Percentiles rank a stretch among this genome's conserved stretches.
Conservation (phyloP, 1,139 yeast genomes). For the Kodamaea sp. region DNA sequence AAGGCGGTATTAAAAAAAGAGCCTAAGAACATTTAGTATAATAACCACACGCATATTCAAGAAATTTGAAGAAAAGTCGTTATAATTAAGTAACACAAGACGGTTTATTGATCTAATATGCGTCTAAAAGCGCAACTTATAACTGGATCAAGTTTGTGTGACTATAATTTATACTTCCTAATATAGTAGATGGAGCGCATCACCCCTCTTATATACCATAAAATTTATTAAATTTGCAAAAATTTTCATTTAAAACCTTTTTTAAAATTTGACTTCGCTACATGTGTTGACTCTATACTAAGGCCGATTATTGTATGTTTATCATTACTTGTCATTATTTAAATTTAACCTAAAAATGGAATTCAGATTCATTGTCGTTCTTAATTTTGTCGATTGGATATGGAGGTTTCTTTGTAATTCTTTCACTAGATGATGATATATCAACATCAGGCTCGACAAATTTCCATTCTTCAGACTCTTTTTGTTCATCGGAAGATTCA, state of each 20-base stretch:
- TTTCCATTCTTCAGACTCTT: slow-evolving; percentile 12
- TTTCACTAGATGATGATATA: slow-evolving; percentile 1
- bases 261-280: neutral
- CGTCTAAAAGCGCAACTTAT: no score
- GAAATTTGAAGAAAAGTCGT: no score
- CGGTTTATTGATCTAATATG: no score
- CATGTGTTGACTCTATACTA: neutral
- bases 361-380: slow-evolving; percentile 13
- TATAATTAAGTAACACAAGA: no score
- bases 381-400: slow-evolving; percentile 11
- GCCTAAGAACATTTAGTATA: no score
- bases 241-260: slow-evolving; percentile 1
- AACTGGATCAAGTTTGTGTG: no score
- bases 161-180: no score
- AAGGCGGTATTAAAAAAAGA: no score
- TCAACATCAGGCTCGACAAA: slow-evolving; percentile 14
- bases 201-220: no score
- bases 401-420: slow-evolving; percentile 9
- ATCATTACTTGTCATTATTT: neutral
- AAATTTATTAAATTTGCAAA: neutral
- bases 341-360: slow-evolving; percentile 9
- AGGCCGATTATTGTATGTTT: neutral
- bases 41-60: no score
- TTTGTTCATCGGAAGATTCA: neutral
- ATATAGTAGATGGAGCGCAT: no score